Conservation (phyloP, 2,329 filamentous ascomycete genomes). For the Fusarium paranaense region DNA sequence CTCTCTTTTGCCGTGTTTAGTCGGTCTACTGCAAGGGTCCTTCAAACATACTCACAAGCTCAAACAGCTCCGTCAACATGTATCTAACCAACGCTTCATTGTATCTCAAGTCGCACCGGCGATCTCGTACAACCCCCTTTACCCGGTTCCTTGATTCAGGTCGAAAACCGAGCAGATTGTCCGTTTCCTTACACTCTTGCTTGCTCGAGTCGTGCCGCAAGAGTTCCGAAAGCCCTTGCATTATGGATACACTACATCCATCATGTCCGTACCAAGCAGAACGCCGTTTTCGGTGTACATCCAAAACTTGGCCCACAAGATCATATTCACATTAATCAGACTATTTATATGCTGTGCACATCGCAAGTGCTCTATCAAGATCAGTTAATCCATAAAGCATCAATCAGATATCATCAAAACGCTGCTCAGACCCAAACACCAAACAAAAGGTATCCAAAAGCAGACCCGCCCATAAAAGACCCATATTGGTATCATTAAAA, state of each 20-base stretch:
- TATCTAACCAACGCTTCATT: constrained; percentile 12
- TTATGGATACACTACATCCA: background rate
- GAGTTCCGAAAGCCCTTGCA: background rate
- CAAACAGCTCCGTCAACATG: background rate
- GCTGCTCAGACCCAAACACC: constrained; percentile 1
- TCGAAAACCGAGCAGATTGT: background rate
- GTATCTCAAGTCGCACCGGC: constrained; percentile 6
- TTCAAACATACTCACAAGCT: background rate
- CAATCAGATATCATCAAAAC: background rate
- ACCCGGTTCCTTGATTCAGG: constrained; percentile 8
- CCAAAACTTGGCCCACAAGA: background rate
- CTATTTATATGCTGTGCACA: background rate
- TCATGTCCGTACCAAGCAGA: background rate
- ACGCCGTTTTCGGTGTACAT: background rate
- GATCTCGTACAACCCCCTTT: constrained; percentile 17
- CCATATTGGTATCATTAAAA: background rate
- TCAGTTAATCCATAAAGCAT: background rate
- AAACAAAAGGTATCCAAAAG: background rate
- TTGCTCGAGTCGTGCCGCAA: background rate
- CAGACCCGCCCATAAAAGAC: background rate
- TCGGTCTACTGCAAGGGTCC: background rate
- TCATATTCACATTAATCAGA: background rate
- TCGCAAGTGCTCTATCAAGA: background rate
- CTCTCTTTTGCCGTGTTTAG: background rate
- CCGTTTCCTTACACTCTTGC: background rate